A percentile compares a stretch with the other conserved stretches of the same genome.
phyloP scores from a whole-genome alignment of 768 basidiomycete species.

The Lactifluus piperatus region DNA sequence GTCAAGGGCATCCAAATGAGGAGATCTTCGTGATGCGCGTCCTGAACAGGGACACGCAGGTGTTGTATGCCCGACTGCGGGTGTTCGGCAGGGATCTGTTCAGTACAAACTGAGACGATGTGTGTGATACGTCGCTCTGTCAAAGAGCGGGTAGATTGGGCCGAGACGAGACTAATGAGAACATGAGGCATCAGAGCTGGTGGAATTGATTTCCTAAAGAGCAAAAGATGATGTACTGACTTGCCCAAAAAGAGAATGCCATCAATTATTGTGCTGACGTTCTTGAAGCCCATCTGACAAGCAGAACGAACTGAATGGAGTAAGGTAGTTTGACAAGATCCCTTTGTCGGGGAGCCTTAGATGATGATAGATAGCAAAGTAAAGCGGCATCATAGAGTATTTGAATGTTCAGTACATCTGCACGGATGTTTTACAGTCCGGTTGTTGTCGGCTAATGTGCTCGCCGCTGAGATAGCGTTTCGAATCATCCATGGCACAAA shows the following conservation, averaged over 20 bases:
- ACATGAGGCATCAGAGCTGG: neutral
- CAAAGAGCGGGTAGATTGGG: constrained; percentile 59
- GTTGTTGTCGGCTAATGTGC: constrained; percentile 5
- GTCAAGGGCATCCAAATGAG: constrained; percentile 21
- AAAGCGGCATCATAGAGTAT: neutral
- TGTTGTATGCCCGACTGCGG: constrained; percentile 62
- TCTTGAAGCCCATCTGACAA: constrained; percentile 22
- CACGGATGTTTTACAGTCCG: constrained; percentile 5
- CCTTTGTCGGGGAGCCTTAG: neutral
- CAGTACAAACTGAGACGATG: constrained; percentile 63
- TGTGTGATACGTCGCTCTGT: constrained; percentile 66
- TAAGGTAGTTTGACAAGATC: neutral
- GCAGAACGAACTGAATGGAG: neutral
- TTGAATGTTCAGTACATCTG: constrained; percentile 1
- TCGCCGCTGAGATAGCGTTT: neutral
- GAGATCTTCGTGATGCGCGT: constrained; percentile 16
- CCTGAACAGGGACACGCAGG: constrained; percentile 44
- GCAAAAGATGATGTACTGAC: constrained; percentile 36
- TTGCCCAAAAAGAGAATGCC: constrained; percentile 67
- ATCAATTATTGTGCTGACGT: constrained; percentile 53
- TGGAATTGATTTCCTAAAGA: constrained; percentile 15
- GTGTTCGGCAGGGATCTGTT: constrained; percentile 56
- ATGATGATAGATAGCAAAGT: neutral
- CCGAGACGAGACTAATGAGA: constrained; percentile 47
- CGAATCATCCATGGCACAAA: neutral